Base-by-base conservation (phyloP, 2,329 filamentous ascomycete genomes). In the Fusarium fracticaudum region DNA sequence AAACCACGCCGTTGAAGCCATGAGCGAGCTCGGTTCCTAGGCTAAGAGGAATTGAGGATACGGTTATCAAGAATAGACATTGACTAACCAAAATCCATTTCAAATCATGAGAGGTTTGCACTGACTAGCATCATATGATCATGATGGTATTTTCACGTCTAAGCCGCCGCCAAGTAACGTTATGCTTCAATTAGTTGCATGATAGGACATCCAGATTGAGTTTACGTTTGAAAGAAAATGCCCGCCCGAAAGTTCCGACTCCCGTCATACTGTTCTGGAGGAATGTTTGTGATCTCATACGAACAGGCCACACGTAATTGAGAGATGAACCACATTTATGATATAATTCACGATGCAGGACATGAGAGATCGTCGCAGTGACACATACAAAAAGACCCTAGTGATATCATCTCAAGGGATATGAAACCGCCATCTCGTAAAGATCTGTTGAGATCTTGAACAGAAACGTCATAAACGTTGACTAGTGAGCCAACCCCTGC, bases 371-470 rank as follows among this genome's bases (percentile, higher is more conserved):
- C 72, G 54, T 68, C 72, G 44, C 44, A 18, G 41, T 44, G 60
- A 67, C 41, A 57, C 44, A 55, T 60, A 29, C 11, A 15, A 64
- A 51, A 53, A 41, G 72, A 57, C 58, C 24, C 47, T 38, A 41
- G 64, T 75, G 69, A 75, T 75, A 75, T 75, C 72, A 73, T 75
- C 3, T 22, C 29, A 47, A 50, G 41, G 22, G 53, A 75, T 40
- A 41, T 75, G 72, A 74, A 75, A 74, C 72, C 57, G 60, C 69
- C 72, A 70, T 70, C 64, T 69, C 57, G 50, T 63, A 58, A 66
- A 41, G 48, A 43, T 60, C 61, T 67, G 48, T 57, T 33, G 59
- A 69, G 60, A 60, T 55, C 37, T 41, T 12, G n/a, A 38, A 61
- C 31, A 31, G 29, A 57, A 64, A 63, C 72, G 72, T 75, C 72